A percentile compares a stretch with the other conserved stretches of the same genome.
These are phyloP conservation scores for Pistacia integerrima DNA, from an alignment of 345 rosid genomes.

Conservation along the genomic window DNA sequence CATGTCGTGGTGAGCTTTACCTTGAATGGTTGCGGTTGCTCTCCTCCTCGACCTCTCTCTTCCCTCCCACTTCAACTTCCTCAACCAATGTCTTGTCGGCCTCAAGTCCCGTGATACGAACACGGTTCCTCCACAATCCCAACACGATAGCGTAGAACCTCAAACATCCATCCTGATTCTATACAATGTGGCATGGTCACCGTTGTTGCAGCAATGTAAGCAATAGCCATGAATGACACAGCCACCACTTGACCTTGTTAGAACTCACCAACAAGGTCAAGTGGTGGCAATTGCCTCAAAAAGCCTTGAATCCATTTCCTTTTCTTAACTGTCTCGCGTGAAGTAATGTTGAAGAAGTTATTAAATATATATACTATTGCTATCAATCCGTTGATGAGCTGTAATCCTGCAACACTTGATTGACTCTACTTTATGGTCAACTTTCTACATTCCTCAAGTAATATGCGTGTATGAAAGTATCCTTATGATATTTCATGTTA, in stretches of 20 bases:
- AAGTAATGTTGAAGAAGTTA: not conserved
- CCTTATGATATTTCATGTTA: no score
- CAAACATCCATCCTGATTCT: conserved; percentile 24
- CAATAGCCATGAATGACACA: conserved; percentile 37
- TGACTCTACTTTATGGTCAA: not conserved
- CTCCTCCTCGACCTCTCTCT: not conserved
- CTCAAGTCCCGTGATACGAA: no score
- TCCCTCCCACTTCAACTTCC: conserved; percentile 22
- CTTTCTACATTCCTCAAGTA: not conserved
- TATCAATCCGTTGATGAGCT: not conserved
- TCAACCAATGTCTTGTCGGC: conserved; percentile 15
- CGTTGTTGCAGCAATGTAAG: conserved; percentile 28
- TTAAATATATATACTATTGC: not conserved
- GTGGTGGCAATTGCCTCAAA: conserved; percentile 12
- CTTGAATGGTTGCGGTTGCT: not conserved
- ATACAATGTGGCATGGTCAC: not conserved
- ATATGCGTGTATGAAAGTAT: no score
- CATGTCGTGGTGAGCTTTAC: not conserved
- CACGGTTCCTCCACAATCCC: no score
- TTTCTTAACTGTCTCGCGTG: not conserved
- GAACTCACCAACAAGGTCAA: conserved; percentile 20
- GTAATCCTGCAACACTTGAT: not conserved
- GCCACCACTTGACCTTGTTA: conserved; percentile 41
- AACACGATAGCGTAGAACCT: no score
- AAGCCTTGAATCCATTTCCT: conserved; percentile 18